phyloP scores from a whole-genome alignment of 2,329 filamentous ascomycete species.

The Hypoxylon sp. region DNA sequence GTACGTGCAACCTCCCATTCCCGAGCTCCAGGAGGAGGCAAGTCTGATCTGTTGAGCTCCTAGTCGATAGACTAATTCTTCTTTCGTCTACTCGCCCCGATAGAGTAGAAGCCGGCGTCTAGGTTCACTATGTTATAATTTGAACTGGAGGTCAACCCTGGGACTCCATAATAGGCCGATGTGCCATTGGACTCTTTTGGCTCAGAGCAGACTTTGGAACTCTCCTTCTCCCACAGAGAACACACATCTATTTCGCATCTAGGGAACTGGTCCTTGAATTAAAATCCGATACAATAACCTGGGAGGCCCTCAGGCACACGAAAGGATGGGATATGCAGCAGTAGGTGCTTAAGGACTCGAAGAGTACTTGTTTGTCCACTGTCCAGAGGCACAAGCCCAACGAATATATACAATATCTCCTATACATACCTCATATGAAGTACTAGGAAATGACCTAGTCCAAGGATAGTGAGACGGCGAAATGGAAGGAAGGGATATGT shows the following conservation, averaged over 20 bases:
- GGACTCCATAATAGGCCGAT: no score
- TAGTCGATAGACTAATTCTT: not conserved
- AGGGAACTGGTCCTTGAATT: no score
- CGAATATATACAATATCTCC: not conserved
- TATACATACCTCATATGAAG: not conserved
- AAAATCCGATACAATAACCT: no score
- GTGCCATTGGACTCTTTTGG: no score
- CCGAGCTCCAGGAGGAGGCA: not conserved
- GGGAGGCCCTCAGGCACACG: no score
- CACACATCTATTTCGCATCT: no score
- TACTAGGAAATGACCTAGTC: not conserved
- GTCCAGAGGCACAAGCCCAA: not conserved
- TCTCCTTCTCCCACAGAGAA: not conserved
- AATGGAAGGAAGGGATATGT: not conserved
- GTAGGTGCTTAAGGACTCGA: no score
- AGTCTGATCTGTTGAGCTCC: not conserved
- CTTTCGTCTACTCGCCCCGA: not conserved
- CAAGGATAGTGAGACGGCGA: not conserved
- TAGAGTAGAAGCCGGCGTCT: not conserved
- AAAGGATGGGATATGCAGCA: no score
- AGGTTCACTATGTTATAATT: no score
- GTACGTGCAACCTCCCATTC: not conserved
- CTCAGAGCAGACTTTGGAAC: no score
- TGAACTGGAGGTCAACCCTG: no score
- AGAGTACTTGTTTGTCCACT: no score